Evolutionary conservation across 2,329 filamentous ascomycete genomes (phyloP), one percentile per base, ranked within the genome.

Genomic region (Aspergillus pseudoterreus): DNA sequence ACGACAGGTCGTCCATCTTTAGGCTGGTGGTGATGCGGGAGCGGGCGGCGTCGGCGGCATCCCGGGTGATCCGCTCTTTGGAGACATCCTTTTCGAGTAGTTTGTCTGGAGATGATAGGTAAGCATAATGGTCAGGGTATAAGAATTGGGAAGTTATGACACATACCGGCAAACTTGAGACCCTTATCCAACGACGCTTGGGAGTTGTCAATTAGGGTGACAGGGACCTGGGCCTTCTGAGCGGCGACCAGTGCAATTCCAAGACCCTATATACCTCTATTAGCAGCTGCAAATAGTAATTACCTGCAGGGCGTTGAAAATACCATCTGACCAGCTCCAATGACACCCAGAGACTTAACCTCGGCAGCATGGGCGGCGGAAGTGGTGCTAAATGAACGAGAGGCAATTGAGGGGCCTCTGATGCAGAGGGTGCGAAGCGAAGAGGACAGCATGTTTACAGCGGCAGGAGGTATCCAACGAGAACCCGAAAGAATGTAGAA

Each of bases 251-350:
- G 83, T 46, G 94, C 94, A 70, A 99, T 99, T 53, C 94, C 94
- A 42, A 99, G 78, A 53, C 94, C 94, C 92, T 97, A 62, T 41
- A 52, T 19, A 44, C 41, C 43, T 19, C 19, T 19, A 45, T 62
- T 55, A 68, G 67, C 27, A 19, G 19, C 19, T 19, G 19, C 19
- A 19, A 19, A 19, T 19, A 19, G 19, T 19, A 19, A 19, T 19
- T 19, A 19, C 19, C 19, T 19, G 19, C 19, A 19, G 19, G 19
- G 19, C 19, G 19, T 19, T 19, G 19, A 55, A 69, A 79, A 66
- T 74, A 95, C 92, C 92, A 97, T 96, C 71, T 97, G 94, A 24
- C 94, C 94, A 48, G 92, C 92, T 59, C 94, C 94, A 66, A 99
- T 81, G 45, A 99, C 92, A 66, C 92, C 94, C 39, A 99, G 76